Percentiles rank a stretch among this genome's conserved stretches.
Evolutionary conservation across 192 early-diverging fungal species (phyloP).

Genomic region (Pilaira anomala): DNA sequence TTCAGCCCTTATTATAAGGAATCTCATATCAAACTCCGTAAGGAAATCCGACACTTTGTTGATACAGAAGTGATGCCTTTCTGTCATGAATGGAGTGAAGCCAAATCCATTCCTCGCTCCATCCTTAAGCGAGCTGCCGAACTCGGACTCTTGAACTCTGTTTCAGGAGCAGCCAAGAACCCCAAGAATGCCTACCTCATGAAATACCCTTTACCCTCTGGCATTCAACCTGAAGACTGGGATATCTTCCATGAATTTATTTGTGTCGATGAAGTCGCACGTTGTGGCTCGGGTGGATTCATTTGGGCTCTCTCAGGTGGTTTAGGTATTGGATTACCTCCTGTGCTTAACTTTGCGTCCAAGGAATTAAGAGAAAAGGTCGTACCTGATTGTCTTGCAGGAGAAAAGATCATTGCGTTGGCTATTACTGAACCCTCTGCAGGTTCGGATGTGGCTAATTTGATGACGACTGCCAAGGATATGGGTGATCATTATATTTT

Average conservation of each 20-base stretch:
- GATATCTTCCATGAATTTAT: conserved; percentile 77
- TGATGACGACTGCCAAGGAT: conserved; percentile 66
- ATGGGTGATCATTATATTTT: conserved; percentile 74
- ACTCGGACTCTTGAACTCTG: conserved; percentile 63
- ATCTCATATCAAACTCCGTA: conserved; percentile 60
- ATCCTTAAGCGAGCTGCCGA: conserved; percentile 67
- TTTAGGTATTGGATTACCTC: conserved; percentile 52
- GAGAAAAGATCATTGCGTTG: conserved; percentile 73
- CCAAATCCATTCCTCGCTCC: conserved; percentile 66
- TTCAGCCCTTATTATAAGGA: conserved; percentile 78
- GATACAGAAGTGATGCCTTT: conserved; percentile 78
- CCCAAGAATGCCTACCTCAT: conserved; percentile 24
- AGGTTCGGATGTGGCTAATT: conserved; percentile 73
- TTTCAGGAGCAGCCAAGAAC: conserved; percentile 52
- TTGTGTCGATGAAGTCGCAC: conserved; percentile 73
- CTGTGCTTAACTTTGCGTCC: conserved; percentile 67
- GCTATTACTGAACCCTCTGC: conserved; percentile 79
- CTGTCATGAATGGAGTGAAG: conserved; percentile 77
- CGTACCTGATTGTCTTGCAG: conserved; percentile 57
- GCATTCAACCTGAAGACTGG: conserved; percentile 52
- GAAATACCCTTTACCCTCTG: conserved; percentile 43
- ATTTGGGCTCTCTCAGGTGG: conserved; percentile 79
- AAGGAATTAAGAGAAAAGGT: conserved; percentile 64
- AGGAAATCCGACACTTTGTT: conserved; percentile 62
- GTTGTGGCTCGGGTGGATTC: conserved; percentile 77